Evolutionary conservation across 805 yeast species (phyloP), one percentile per base, ranked within the genome.

Genomic region (Candida odintsovae): DNA sequence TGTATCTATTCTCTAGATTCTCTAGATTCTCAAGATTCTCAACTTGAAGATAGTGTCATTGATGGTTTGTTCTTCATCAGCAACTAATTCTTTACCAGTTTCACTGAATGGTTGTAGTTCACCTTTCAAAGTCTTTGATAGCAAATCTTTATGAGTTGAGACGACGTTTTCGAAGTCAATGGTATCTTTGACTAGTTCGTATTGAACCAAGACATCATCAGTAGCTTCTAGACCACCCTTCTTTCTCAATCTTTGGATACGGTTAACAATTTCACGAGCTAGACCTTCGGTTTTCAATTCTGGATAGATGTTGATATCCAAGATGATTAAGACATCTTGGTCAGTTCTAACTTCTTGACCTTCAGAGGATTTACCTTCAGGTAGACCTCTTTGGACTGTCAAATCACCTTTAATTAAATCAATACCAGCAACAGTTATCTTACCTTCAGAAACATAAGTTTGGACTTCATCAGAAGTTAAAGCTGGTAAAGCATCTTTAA

Each of bases 191-290:
- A 70, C 56, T 50, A 90, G 64, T 53, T 79, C 71, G 69, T 87
- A 87, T 69, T 92, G 90, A 50, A 94, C 96, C 53, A 78, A 67
- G 43, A 94, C 95, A 57, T 94, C 99, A 65, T 94, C 99, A 40
- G 97, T 92, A 51, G 95, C 90, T 63, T 86, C 86, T 62, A 94
- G 76, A 29, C 96, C 96, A 53, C 87, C 90, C 78, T 90, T 90
- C 84, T 94, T 94, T 72, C 99, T 86, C 64, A 90, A 80, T 68
- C 96, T 85, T 77, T 94, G 99, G 56, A 94, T 89, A 71, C 99
- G 90, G 79, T 94, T 94, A 62, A 94, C 80, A 63, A 94, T 77
- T 69, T 94, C 98, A 75, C 99, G 88, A 7, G 97, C 96, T 58
- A 87, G 75, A 67, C 98, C 98, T 73, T 94, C 98, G 42, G 87